phyloP scores from a whole-genome alignment of 192 early-diverging fungal genomes.

The Entomortierella chlamydospora region DNA sequence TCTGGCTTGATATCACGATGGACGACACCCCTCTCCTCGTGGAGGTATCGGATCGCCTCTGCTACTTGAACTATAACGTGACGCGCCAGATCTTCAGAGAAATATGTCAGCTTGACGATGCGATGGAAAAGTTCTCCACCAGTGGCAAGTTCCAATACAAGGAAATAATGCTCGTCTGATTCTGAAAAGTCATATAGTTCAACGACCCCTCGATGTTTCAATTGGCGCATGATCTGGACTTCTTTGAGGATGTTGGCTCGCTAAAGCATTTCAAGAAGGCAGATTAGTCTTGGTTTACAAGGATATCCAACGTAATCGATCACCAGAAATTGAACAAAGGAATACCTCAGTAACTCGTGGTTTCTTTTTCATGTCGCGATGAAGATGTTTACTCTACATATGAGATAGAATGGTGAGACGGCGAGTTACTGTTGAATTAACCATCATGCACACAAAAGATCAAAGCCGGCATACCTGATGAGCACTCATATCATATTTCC shows the following conservation, averaged over 20 bases:
- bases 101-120: slow-evolving; percentile 83
- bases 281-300: not conserved
- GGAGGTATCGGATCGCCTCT: slow-evolving; percentile 84
- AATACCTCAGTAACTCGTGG: slow-evolving; percentile 59
- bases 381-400: slow-evolving; percentile 57
- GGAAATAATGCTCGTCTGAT: slow-evolving; percentile 78
- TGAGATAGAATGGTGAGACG: no score
- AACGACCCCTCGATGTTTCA: slow-evolving; percentile 84
- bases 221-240: slow-evolving; percentile 83
- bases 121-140: slow-evolving; percentile 94
- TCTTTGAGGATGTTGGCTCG: slow-evolving; percentile 89
- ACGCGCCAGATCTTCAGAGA: slow-evolving; percentile 81
- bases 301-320: not conserved
- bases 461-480: slow-evolving; percentile 78
- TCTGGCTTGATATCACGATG: slow-evolving; percentile 96
- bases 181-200: slow-evolving; percentile 81
- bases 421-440: no score
- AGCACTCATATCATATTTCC: slow-evolving; percentile 77
- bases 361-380: slow-evolving; percentile 61
- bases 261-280: slow-evolving; percentile 37
- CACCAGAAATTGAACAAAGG: not conserved
- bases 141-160: slow-evolving; percentile 84
- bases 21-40: slow-evolving; percentile 83
- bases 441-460: no score
- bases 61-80: slow-evolving; percentile 92